Percentiles rank a stretch among this genome's conserved stretches.
Conservation (phyloP, 73 alveolate genomes). For the Paramecium bursaria region DNA sequence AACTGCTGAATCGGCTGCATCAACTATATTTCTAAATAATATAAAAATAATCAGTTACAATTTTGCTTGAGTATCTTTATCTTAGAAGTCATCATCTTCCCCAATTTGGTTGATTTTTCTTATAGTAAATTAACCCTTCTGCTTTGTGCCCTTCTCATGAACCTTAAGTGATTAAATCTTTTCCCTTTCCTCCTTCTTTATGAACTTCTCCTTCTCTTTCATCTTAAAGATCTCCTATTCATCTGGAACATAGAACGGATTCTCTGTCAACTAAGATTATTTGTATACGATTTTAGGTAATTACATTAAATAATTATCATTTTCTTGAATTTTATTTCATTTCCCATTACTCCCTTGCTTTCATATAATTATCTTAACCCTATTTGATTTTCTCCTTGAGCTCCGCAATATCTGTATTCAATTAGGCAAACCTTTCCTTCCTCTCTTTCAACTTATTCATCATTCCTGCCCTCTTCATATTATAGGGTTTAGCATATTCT, state of each 20-base stretch:
- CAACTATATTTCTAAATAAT: conserved; percentile 56
- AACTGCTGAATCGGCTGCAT: conserved; percentile 57
- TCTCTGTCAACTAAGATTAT: conserved; percentile 30
- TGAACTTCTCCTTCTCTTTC: conserved; percentile 61
- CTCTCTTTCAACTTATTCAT: too few relatives aligned
- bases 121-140: conserved; percentile 52
- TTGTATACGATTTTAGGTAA: conserved; percentile 36
- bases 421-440: too few relatives aligned
- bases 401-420: too few relatives aligned
- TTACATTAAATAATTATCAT: too few relatives aligned
- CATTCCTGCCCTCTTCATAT: too few relatives aligned
- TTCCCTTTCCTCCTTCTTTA: conserved; percentile 36
- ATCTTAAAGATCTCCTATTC: conserved; percentile 64
- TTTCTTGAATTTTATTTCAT: too few relatives aligned
- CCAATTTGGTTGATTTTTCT: conserved; percentile 27
- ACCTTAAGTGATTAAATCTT: conserved; percentile 32
- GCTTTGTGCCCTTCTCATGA: conserved; percentile 50
- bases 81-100: conserved; percentile 38
- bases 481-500: too few relatives aligned
- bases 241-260: conserved; percentile 70
- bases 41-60: not conserved
- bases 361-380: too few relatives aligned
- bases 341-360: too few relatives aligned
- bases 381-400: too few relatives aligned
- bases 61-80: conserved; percentile 32